Evolutionary conservation across 75 land plant species (phyloP), one percentile per base, ranked within the genome.

Genomic region (Selaginella tamariscina): DNA sequence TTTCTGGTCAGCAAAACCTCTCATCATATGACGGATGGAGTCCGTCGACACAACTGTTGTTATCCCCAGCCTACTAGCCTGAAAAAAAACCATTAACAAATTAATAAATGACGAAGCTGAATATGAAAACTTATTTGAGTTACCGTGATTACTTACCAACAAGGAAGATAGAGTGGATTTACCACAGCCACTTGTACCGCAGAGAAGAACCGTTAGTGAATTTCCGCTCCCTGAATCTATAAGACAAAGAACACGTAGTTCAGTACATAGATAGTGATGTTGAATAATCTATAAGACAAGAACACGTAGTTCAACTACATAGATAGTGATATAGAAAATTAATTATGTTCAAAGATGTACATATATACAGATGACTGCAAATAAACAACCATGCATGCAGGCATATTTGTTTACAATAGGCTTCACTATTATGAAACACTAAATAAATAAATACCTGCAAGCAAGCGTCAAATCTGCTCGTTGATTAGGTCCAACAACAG

Each of bases 141-240:
- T 2, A 65, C 13, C 29, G 62, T 30, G 22, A 29, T 67, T 29
- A 33, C 15, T 29, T 84, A 88, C 98, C 87, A 93, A 82, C 80
- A 93, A 79, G 0, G 98, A 82, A 39, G 98, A 86, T 65, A 93
- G 77, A 39, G 98, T 93, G 32, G 98, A 93, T 74, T 93, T 93
- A 71, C 98, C 98, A 80, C 98, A 93, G 21, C 98, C 98, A 71
- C 90, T 89, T 22, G 98, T 86, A 24, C 98, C 98, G 72, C 98
- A 93, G 56, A 92, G 65, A 32, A 93, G 71, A 65, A 93, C 72
- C 54, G 82, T 80, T 32, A 80, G 30, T 27, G 82, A 80, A 26
- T 65, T 64, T 77, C 39, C 59, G 66, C 73, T 80, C 82, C 30
- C 82, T 70, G 54, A 78, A 26, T 33, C 82, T 80, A 68, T 20